Evolutionary conservation across 805 yeast genomes (phyloP).

Genomic region (Candida railenensis): DNA sequence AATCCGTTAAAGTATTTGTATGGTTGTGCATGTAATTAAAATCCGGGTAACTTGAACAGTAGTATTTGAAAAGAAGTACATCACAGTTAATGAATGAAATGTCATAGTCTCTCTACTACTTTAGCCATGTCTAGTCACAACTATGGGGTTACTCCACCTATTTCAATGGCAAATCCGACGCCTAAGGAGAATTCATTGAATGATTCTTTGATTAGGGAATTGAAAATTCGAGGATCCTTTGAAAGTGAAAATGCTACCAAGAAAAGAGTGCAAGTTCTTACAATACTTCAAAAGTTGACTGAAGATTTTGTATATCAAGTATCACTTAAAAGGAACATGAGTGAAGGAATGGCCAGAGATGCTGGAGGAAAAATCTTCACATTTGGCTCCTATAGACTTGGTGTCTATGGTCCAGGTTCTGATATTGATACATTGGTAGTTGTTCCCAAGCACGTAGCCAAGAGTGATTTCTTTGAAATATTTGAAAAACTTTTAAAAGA

Average conservation of each 20-base stretch:
- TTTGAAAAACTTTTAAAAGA: slow-evolving; percentile 68
- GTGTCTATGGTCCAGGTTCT: slow-evolving; percentile 97
- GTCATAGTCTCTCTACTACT: not conserved
- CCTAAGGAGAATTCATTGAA: slow-evolving; percentile 75
- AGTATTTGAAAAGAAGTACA: too few species aligned
- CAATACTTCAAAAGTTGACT: slow-evolving; percentile 67
- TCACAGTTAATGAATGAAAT: not conserved
- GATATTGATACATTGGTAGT: slow-evolving; percentile 97
- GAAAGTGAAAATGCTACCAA: slow-evolving; percentile 83
- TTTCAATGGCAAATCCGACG: slow-evolving; percentile 82
- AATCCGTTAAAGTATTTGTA: not conserved
- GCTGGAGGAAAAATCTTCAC: slow-evolving; percentile 99
- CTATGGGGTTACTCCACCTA: slow-evolving; percentile 79
- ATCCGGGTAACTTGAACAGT: slow-evolving; percentile 1
- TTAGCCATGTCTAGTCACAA: slow-evolving; percentile 17
- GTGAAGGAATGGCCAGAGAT: slow-evolving; percentile 95
- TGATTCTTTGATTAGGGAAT: slow-evolving; percentile 72
- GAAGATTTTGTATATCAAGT: slow-evolving; percentile 83
- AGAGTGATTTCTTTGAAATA: slow-evolving; percentile 86
- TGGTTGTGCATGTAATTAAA: not conserved
- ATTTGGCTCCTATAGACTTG: slow-evolving; percentile 89
- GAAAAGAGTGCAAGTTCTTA: slow-evolving; percentile 74
- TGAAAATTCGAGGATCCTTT: slow-evolving; percentile 82
- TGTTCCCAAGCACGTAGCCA: slow-evolving; percentile 90
- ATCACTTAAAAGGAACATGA: slow-evolving; percentile 81